Conservation (phyloP, 768 basidiomycete genomes). For the Leccinellum albellum region DNA sequence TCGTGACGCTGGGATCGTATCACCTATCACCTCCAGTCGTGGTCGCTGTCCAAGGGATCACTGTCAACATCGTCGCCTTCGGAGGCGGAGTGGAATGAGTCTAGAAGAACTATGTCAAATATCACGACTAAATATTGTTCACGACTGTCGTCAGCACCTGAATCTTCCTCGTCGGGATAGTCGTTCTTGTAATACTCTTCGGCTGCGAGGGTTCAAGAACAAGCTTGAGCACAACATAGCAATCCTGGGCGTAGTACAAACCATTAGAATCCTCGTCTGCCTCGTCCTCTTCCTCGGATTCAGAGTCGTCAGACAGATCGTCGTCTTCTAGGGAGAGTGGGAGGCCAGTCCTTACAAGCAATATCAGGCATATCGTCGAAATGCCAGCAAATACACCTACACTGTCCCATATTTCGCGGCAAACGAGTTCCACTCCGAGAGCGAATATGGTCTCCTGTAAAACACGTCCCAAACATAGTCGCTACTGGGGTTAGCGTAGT, state of each 20-base stretch:
- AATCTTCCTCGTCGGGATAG: slow-evolving; percentile 70
- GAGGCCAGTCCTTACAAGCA: slow-evolving; percentile 51
- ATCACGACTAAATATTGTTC: slow-evolving; percentile 5
- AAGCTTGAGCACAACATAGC: background rate
- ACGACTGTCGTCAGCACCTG: slow-evolving; percentile 41
- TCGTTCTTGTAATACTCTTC: slow-evolving; percentile 86
- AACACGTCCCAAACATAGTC: slow-evolving; percentile 88
- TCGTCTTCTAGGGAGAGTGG: slow-evolving; percentile 53
- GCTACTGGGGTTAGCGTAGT: slow-evolving; percentile 21
- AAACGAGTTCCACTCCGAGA: slow-evolving; percentile 57
- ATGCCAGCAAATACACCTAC: slow-evolving; percentile 37
- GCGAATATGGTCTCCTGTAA: slow-evolving; percentile 61
- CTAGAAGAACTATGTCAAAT: slow-evolving; percentile 30
- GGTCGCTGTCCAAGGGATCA: slow-evolving; percentile 30
- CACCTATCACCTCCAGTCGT: slow-evolving; percentile 31
- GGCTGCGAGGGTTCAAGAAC: slow-evolving; percentile 37
- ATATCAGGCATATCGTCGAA: background rate
- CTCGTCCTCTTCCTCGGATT: slow-evolving; percentile 66
- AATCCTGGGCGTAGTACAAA: slow-evolving; percentile 23
- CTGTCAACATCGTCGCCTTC: slow-evolving; percentile 43
- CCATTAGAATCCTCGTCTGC: slow-evolving; percentile 86
- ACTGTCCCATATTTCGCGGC: slow-evolving; percentile 58
- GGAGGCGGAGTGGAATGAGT: slow-evolving; percentile 55
- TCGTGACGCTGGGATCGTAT: background rate
- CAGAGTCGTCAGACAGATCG: slow-evolving; percentile 56